Percentiles rank a stretch among this genome's conserved stretches.
phyloP scores from a whole-genome alignment of 805 yeast species.

The Hanseniaspora meyeri region DNA sequence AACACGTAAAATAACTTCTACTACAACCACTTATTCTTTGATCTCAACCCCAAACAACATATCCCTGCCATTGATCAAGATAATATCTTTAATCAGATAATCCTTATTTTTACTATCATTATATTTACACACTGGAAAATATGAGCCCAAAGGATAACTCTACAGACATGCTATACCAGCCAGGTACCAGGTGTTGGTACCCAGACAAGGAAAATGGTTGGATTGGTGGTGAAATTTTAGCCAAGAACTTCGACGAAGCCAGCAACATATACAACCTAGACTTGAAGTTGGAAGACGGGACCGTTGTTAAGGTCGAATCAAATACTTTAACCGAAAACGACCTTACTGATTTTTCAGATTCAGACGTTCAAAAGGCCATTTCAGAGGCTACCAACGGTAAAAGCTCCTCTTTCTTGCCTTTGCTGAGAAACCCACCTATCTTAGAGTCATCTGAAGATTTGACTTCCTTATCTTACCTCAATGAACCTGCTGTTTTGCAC shows the following conservation, averaged over 20 bases:
- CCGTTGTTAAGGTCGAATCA: slow-evolving; percentile 38
- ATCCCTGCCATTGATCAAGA: too few relatives aligned
- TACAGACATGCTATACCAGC: slow-evolving; percentile 27
- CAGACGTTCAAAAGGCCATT: slow-evolving; percentile 12
- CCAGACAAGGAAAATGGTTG: slow-evolving; percentile 60
- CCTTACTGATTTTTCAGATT: slow-evolving; percentile 10
- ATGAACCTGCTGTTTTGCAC: slow-evolving; percentile 92
- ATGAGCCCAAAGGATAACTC: slow-evolving; percentile 26
- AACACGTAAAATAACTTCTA: too few relatives aligned
- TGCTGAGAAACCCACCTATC: slow-evolving; percentile 80
- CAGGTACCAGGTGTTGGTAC: slow-evolving; percentile 65
- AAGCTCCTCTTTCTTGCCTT: slow-evolving; percentile 44
- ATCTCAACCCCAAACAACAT: too few relatives aligned
- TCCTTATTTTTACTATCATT: too few relatives aligned
- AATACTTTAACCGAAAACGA: slow-evolving; percentile 22
- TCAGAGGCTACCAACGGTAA: slow-evolving; percentile 13
- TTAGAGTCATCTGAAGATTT: slow-evolving; percentile 90
- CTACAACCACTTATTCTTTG: too few relatives aligned
- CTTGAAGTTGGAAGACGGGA: slow-evolving; percentile 41
- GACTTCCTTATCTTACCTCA: slow-evolving; percentile 79
- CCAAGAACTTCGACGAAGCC: slow-evolving; percentile 30
- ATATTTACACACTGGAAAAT: too few relatives aligned
- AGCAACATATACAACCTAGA: slow-evolving; percentile 36
- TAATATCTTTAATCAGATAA: too few relatives aligned
- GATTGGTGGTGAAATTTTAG: slow-evolving; percentile 54